phyloP scores from a whole-genome alignment of 2,329 filamentous ascomycete genomes.

The Fusarium sp. region DNA sequence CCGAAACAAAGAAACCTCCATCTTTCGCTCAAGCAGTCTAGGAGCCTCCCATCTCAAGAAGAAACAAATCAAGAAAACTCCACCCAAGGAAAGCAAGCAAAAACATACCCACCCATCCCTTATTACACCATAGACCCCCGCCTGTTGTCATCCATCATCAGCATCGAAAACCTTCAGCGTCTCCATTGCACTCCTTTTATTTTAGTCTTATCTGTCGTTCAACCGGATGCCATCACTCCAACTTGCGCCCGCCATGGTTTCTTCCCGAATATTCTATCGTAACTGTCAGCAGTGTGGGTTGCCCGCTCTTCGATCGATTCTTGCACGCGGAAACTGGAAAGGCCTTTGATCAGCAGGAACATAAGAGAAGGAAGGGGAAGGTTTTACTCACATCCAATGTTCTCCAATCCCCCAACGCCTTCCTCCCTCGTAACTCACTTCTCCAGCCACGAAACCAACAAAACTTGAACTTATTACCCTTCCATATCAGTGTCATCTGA shows the following conservation, averaged over 20 bases:
- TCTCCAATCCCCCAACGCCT: background rate
- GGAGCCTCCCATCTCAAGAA: conserved; percentile 2
- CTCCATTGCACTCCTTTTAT: conserved; percentile 2
- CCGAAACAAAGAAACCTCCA: conserved; percentile 2
- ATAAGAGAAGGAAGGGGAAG: background rate
- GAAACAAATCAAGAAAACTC: background rate
- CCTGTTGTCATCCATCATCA: background rate
- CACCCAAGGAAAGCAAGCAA: background rate
- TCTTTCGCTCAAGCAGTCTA: conserved; percentile 15
- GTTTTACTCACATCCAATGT: background rate
- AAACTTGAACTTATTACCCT: background rate
- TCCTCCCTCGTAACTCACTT: background rate
- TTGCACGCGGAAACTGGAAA: background rate
- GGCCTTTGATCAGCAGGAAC: background rate
- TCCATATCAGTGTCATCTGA: conserved; percentile 5
- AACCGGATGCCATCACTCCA: conserved; percentile 11
- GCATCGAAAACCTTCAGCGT: background rate
- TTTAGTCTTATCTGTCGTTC: conserved; percentile 6
- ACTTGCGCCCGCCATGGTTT: background rate
- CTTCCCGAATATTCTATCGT: background rate
- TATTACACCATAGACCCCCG: background rate
- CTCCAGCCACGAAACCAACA: background rate
- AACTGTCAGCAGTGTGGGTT: conserved; percentile 5
- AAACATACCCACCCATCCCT: background rate
- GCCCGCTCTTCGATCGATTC: conserved; percentile 7